phyloP scores from a whole-genome alignment of 768 basidiomycete genomes.

The Tulasnella sp. region DNA sequence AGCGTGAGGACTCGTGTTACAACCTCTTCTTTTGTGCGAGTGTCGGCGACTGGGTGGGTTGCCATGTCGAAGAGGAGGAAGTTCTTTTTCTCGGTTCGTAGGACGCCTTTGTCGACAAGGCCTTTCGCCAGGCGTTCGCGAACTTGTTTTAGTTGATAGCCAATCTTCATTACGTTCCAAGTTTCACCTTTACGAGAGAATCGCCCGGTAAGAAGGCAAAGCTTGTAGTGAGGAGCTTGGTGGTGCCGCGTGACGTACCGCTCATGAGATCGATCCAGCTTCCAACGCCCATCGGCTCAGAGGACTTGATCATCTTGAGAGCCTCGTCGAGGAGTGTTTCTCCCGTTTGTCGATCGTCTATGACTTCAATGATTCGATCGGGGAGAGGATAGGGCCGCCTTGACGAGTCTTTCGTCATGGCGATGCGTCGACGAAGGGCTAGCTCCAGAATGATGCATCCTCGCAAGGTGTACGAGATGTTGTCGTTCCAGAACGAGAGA shows the following conservation, averaged over 20 bases:
- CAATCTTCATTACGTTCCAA: conserved; percentile 99
- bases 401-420: conserved; percentile 73
- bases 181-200: conserved; percentile 63
- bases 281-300: conserved; percentile 68
- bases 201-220: neutral
- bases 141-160: conserved; percentile 97
- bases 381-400: conserved; percentile 61
- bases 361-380: conserved; percentile 81
- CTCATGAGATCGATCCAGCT: conserved; percentile 93
- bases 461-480: conserved; percentile 96
- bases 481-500: conserved; percentile 99
- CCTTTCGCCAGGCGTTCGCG: conserved; percentile 95
- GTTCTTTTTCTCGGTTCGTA: conserved; percentile 98
- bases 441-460: conserved; percentile 97
- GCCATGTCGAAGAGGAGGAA: conserved; percentile 99
- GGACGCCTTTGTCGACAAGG: conserved; percentile 94
- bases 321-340: conserved; percentile 96
- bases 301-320: conserved; percentile 81
- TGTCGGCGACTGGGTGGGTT: conserved; percentile 92
- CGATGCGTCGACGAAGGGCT: conserved; percentile 88
- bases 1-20: conserved; percentile 64
- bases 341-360: conserved; percentile 86
- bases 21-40: conserved; percentile 78
- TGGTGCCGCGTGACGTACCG: conserved; percentile 42
- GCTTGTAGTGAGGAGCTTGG: neutral